Conservation (phyloP, 2,329 filamentous ascomycete species). For the Penicillium sp. region DNA sequence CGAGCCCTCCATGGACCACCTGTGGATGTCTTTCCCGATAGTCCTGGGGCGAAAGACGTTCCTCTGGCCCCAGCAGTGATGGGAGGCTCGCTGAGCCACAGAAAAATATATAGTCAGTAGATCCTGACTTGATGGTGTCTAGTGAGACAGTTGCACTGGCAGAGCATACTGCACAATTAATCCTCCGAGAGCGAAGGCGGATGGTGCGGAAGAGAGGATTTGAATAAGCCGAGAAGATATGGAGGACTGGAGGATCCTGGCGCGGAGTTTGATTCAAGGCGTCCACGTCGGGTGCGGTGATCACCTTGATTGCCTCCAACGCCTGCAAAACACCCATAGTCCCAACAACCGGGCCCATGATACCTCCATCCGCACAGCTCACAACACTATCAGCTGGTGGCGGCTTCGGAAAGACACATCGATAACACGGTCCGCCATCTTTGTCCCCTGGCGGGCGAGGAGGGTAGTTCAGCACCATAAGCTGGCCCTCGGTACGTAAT, state of each 20-base stretch:
- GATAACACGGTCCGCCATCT: slow-evolving; percentile 79
- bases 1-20: background rate
- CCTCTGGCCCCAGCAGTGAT: slow-evolving; percentile 58
- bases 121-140: slow-evolving; percentile 62
- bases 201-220: slow-evolving; percentile 67
- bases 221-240: slow-evolving; percentile 47
- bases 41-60: slow-evolving; percentile 66
- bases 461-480: slow-evolving; percentile 84
- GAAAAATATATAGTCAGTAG: slow-evolving; percentile 81
- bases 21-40: slow-evolving; percentile 47
- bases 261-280: slow-evolving; percentile 22
- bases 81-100: slow-evolving; percentile 67
- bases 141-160: slow-evolving; percentile 61
- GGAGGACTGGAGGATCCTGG: slow-evolving; percentile 36
- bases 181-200: slow-evolving; percentile 67
- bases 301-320: slow-evolving; percentile 81
- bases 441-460: slow-evolving; percentile 59
- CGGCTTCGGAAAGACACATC: slow-evolving; percentile 86
- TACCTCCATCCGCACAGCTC: slow-evolving; percentile 89
- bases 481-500: slow-evolving; percentile 82
- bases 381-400: slow-evolving; percentile 80
- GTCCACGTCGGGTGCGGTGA: slow-evolving; percentile 48
- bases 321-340: slow-evolving; percentile 92
- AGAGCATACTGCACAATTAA: slow-evolving; percentile 76
- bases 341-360: slow-evolving; percentile 88